Evolutionary conservation across 768 basidiomycete species (phyloP), one percentile per base, ranked within the genome.

Genomic region (Tylopilus cervinicoccineus): DNA sequence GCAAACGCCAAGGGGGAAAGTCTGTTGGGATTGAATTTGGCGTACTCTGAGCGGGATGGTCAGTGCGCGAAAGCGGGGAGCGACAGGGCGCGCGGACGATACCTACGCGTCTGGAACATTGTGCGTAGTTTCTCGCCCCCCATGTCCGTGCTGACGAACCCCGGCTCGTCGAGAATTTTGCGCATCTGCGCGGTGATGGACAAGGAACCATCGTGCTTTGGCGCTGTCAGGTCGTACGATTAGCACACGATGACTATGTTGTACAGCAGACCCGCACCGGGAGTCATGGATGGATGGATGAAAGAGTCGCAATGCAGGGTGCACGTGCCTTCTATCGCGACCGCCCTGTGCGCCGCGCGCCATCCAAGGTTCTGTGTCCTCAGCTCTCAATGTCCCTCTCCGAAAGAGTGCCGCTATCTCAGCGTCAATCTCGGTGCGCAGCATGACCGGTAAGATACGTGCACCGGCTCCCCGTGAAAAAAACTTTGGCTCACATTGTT

Each of bases 81-180:
- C 24, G 31, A 48, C 28, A 48, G 33, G 43, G 29, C n/a, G n/a
- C n/a, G n/a, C n/a, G n/a, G n/a, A n/a, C n/a, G 22, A 34, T 8
- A 59, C 58, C 12, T 38, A 66, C 64, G 60, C 27, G 13, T 51
- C 41, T 62, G 64, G 37, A 68, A 66, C 64, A 66, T 68, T 4
- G 31, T 9, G 32, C 65, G 63, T 39, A 68, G 51, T 40, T 19
- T 52, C 19, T 68, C 60, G 24, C 65, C 44, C n/a, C 55, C 64
- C 60, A 37, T 60, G 29, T 48, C 9, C 1, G 32, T n/a, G 10
- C 56, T 53, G 38, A 66, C 66, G 43, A 64, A 54, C 4, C 64
- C 66, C 0, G 58, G 54, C 39, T 55, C 32, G 26, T 54, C 45
- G 34, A 66, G 64, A 20, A 68, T 66, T 4, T 14, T 19, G n/a